Evolutionary conservation across 768 basidiomycete genomes (phyloP), one percentile per base, ranked within the genome.

Genomic region (Hygrophoropsis aurantiaca): DNA sequence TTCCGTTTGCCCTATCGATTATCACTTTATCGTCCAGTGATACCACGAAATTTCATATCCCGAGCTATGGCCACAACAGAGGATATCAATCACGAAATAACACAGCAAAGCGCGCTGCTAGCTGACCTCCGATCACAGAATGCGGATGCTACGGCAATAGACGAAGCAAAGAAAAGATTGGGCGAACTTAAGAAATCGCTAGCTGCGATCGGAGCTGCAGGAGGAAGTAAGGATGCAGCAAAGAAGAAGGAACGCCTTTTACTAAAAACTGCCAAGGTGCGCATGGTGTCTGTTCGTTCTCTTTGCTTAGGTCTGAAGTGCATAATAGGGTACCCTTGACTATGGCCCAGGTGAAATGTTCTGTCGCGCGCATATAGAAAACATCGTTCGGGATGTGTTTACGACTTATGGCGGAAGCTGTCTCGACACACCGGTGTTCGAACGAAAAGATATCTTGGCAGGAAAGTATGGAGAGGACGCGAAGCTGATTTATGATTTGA

Each of bases 391-490:
- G 62, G 83, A 87, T 2, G 82, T 84, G 47, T 99, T 98, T 68
- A 82, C 90, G 38, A 79, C 83, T 5, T 95, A 87, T 60, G 97
- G 97, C 11, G 97, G 86, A 6, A 78, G 82, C 44, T 92, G 90
- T 51, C 90, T 99, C 45, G 97, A 99, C 68, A 99, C 97, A 2
- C 97, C 97, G 44, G 94, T 98, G 5, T 98, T 99, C 58, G 97
- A 98, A 70, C 84, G 95, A 51, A 94, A 94, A 66, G 97, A 99
- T 62, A 85, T 99, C 47, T 71, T 98, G 35, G 82, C 94, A 1
- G 95, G 92, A 50, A 99, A 99, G 69, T 97, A 98, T 56, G 97
- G 97, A 43, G 97, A 99, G 67, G 97, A 98, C 62, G 79, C 84
- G 32, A 99, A 98, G 66, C 83, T 98, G 55, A 98, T 99, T 51